Base-by-base conservation (phyloP, 2,329 filamentous ascomycete species). In the Scolecobasidium constrictum region DNA sequence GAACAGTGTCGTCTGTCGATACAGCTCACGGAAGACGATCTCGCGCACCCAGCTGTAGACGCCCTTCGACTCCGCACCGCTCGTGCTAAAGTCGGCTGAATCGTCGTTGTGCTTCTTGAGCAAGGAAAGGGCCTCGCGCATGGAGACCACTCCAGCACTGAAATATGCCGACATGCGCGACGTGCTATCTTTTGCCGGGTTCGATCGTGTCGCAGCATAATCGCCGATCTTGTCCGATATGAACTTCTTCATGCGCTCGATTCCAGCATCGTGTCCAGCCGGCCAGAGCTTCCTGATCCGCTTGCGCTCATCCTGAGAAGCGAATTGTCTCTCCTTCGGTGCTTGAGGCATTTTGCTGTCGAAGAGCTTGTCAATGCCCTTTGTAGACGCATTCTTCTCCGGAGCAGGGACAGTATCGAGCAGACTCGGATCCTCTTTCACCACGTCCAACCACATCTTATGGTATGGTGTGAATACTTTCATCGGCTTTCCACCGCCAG, bases 391-490 rank as follows among this genome's bases (percentile, higher is more conserved):
- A 41, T 69, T 67, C 13, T 56, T 58, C 19, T 61, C 56, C 2
- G 68, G 67, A 17, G 58, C 46, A 2, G 61, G 61, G 2, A 61
- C 56, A 3, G 59, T 60, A 40, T 71, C 63, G 11, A 71, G 55
- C 2, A 71, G 56, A 21, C 55, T 52, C 0, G 66, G 65, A 21
- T 68, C 54, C 1, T 55, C 48, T 43, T 65, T 67, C 21, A 69
- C 54, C 18, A 63, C 57, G 4, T 51, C 53, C 1, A 71, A 57
- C 69, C 69, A 72, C 1, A 56, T 53, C 42, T 60, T 64, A 47
- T 71, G 67, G 44, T 71, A 72, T 0, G 68, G 68, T 1, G 67
- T 70, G 53, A 72, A 72, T 9, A 72, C 66, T 45, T 72, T 71
- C 58, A 67, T 65, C 0, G 69, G 68, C 21, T 60, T 67, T 4